Evolutionary conservation across 31 red algal species (phyloP).

Genomic region (Endocladia muricata): DNA sequence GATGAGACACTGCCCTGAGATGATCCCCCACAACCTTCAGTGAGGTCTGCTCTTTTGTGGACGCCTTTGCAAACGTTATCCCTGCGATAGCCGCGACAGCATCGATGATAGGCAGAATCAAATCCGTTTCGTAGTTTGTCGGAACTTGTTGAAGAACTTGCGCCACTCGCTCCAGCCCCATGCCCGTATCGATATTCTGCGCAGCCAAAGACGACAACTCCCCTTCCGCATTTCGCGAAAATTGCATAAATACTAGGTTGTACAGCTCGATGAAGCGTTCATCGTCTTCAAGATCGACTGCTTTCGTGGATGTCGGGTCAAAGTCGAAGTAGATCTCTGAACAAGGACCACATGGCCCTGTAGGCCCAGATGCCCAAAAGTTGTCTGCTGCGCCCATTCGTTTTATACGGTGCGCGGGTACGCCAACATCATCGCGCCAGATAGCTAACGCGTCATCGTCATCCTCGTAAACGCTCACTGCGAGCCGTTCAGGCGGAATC

Average conservation of each 20-base stretch:
- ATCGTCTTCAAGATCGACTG: conserved; percentile 75
- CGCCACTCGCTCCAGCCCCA: conserved; percentile 92
- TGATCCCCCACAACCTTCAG: conserved; percentile 95
- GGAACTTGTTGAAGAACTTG: conserved; percentile 74
- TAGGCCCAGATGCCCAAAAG: conserved; percentile 92
- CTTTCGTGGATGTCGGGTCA: conserved; percentile 14
- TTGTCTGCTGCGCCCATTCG: conserved; percentile 85
- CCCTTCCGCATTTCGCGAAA: conserved; percentile 52
- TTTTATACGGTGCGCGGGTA: conserved; percentile 56
- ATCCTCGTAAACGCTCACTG: conserved; percentile 63
- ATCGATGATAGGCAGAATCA: conserved; percentile 82
- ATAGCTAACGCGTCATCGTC: conserved; percentile 88
- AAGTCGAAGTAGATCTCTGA: conserved; percentile 97
- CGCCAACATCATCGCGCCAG: conserved; percentile 86
- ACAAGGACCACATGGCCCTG: conserved; percentile 98
- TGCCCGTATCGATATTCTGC: conserved; percentile 97
- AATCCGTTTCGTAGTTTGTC: conserved; percentile 94
- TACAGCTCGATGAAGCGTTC: conserved; percentile 95
- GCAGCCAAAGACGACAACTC: conserved; percentile 42
- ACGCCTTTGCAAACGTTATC: conserved; percentile 11
- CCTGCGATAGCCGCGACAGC: conserved; percentile 44
- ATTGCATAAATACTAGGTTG: conserved; percentile 99
- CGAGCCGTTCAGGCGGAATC: conserved; percentile 73
- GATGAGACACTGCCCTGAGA: conserved; percentile 74
- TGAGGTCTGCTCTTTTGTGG: conserved; percentile 38